phyloP scores from a whole-genome alignment of 78 protist species.

The Cavenderia fasciculata region DNA sequence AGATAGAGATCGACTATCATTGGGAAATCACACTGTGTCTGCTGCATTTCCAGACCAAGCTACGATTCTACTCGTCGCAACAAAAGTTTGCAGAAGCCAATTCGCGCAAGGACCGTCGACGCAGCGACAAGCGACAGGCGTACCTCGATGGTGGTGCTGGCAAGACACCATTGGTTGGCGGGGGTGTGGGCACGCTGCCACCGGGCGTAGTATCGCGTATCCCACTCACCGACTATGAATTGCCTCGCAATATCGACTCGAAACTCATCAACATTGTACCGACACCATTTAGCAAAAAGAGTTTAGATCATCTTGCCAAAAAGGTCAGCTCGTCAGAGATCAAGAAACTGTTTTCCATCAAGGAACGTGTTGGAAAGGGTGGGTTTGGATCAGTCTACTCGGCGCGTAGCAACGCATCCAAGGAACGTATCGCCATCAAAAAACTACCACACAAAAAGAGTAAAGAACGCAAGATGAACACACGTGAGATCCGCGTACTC shows the following conservation, averaged over 20 bases:
- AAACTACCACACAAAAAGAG: constrained; percentile 29
- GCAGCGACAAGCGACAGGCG: no score
- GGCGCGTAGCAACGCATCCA: neutral
- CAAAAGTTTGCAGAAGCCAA: neutral
- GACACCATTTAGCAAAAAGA: constrained; percentile 14
- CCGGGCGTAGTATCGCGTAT: neutral
- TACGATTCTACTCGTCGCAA: constrained; percentile 4
- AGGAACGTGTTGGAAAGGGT: constrained; percentile 70
- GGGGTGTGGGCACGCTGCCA: no score
- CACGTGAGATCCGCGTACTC: constrained; percentile 37
- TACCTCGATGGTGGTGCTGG: no score
- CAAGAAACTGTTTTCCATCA: constrained; percentile 4
- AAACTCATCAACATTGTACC: no score
- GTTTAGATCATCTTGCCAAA: constrained; percentile 33
- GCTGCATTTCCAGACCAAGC: constrained; percentile 55
- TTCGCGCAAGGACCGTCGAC: no score
- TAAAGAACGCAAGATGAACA: constrained; percentile 46
- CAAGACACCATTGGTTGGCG: no score
- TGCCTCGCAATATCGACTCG: no score
- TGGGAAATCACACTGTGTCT: constrained; percentile 41
- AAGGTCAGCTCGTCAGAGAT: neutral
- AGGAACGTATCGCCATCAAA: constrained; percentile 43
- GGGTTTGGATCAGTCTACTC: constrained; percentile 71
- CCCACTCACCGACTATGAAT: neutral
- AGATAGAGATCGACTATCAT: constrained; percentile 3